phyloP scores from a whole-genome alignment of 208 protist species.

The Angomonas ambiguus region DNA sequence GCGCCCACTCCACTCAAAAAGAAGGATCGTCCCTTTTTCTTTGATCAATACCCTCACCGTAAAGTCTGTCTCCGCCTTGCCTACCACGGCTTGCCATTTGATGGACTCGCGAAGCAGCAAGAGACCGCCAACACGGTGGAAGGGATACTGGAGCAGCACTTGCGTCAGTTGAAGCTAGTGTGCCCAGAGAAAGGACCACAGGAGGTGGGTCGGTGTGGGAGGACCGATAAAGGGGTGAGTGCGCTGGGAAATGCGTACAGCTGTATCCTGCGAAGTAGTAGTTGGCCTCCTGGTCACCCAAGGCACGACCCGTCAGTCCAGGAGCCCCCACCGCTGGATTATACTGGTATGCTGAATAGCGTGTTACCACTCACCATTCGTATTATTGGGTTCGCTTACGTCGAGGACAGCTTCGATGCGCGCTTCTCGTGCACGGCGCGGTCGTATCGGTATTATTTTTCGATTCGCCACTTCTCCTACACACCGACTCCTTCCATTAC shows the following conservation, averaged over 20 bases:
- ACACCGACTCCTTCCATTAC: constrained; percentile 47
- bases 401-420: constrained; percentile 89
- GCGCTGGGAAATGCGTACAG: constrained; percentile 82
- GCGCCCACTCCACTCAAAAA: constrained; percentile 19
- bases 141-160: constrained; percentile 41
- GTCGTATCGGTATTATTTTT: constrained; percentile 91
- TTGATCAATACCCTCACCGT: constrained; percentile 65
- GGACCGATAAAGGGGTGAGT: constrained; percentile 88
- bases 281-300: constrained; percentile 22
- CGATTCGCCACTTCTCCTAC: constrained; percentile 82
- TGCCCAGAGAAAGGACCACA: constrained; percentile 41
- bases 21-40: constrained; percentile 41
- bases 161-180: constrained; percentile 58
- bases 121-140: constrained; percentile 85
- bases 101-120: constrained; percentile 79
- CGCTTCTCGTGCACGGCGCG: constrained; percentile 88
- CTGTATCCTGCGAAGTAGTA: constrained; percentile 60
- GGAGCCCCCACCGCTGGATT: not conserved
- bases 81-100: constrained; percentile 82
- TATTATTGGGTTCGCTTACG: constrained; percentile 92
- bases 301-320: not conserved
- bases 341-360: constrained; percentile 86
- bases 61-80: constrained; percentile 82
- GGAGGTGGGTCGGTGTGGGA: constrained; percentile 72
- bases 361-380: constrained; percentile 91